Base-by-base conservation (phyloP, 768 basidiomycete species). In the Boletus huronensis region DNA sequence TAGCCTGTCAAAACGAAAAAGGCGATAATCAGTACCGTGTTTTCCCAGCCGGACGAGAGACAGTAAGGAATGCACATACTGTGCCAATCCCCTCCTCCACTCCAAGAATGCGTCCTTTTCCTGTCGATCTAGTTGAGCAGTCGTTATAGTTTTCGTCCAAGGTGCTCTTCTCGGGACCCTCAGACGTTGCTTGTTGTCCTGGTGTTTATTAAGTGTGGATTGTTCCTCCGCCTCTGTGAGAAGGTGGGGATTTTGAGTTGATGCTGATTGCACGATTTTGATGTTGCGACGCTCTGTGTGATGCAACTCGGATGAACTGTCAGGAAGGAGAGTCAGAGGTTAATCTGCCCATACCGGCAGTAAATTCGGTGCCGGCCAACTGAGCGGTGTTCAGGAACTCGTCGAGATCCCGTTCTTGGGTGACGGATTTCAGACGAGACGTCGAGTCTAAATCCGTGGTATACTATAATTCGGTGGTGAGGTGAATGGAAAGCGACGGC, bases 341-440 rank as follows among this genome's bases (percentile, higher is more conserved):
- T 19, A 40, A 36, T 35, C 35, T 47, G 29, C 25, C 63, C 82
- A 34, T 55, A 96, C 95, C 96, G 34, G 96, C 96, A 17, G 93
- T 91, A 66, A 99, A 99, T 63, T 99, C 93, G 11, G 90, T 90
- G 48, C 89, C 96, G 14, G 97, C 97, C 51, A 99, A 76, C 63
- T 93, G 90, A 10, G 97, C 97, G 13, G 92, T 97, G 66, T 84
- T 95, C 52, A 99, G 72, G 69, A 99, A 99, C 72, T 95, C 96
- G 61, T 98, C 94, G 19, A 99, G 77, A 75, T 98, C 94, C 52
- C 84, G 77, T 74, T 99, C 96, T 73, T 98, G 95, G 0, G 97
- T 99, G 21, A 99, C 85, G 0, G 96, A 98, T 67, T 87, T 83
- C 35, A 99, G 79, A 32, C 85, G 84, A 50, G 77, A 78, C 7